Percentiles rank a stretch among this genome's conserved stretches.
phyloP scores from a whole-genome alignment of 768 basidiomycete species.

The Leccinum uliginosum region DNA sequence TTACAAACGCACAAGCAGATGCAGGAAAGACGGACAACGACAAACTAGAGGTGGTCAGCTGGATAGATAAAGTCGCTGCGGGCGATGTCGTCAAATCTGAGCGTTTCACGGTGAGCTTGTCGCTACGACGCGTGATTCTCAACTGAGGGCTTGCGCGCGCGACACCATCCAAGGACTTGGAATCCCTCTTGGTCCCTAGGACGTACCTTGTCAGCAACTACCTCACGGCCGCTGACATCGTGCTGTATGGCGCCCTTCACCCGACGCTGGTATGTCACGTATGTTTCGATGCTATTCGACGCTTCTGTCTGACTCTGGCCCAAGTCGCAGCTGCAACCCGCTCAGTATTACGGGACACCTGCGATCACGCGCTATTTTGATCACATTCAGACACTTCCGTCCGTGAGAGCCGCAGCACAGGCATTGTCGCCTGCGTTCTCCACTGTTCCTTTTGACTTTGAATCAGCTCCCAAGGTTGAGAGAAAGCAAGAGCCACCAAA shows the following conservation, averaged over 20 bases:
- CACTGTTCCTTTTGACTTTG: constrained; percentile 64
- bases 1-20: constrained; percentile 34
- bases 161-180: constrained; percentile 53
- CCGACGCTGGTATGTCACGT: constrained; percentile 61
- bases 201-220: constrained; percentile 86
- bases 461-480: constrained; percentile 68
- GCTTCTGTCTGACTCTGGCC: constrained; percentile 7
- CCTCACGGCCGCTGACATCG: constrained; percentile 86
- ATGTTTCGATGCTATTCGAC: background rate
- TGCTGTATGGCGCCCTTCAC: constrained; percentile 86
- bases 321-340: constrained; percentile 65
- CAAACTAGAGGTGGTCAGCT: constrained; percentile 56
- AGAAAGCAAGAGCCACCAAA: constrained; percentile 69
- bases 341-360: constrained; percentile 77
- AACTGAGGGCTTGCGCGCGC: constrained; percentile 1
- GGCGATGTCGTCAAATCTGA: constrained; percentile 45
- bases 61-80: constrained; percentile 63
- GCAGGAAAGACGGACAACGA: constrained; percentile 59
- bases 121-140: background rate
- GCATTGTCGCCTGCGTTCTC: constrained; percentile 50
- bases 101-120: constrained; percentile 44
- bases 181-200: constrained; percentile 64
- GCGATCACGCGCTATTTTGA: constrained; percentile 92
- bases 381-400: constrained; percentile 75
- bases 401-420: constrained; percentile 56